phyloP scores from a whole-genome alignment of 1,139 yeast genomes.

The Suhomyces anneliseae region DNA sequence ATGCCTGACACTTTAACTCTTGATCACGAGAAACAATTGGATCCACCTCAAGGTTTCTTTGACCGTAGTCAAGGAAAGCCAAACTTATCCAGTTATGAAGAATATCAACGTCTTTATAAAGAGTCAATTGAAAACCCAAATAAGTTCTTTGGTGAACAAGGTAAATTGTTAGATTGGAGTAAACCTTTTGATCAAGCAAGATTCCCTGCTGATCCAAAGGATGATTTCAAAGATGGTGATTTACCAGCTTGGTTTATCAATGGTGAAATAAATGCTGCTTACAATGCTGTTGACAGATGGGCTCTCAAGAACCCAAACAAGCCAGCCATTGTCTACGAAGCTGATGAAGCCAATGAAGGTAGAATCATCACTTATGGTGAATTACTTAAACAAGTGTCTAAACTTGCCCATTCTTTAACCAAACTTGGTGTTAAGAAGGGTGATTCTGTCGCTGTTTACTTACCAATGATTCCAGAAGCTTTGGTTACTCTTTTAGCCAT shows the following conservation, averaged over 20 bases:
- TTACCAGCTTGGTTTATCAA: constrained; percentile 76
- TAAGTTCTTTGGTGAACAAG: constrained; percentile 63
- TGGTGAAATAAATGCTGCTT: constrained; percentile 75
- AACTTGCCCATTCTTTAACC: constrained; percentile 67
- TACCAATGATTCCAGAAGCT: constrained; percentile 88
- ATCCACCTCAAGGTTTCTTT: constrained; percentile 59
- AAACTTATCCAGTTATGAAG: constrained; percentile 50
- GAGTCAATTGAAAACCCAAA: constrained; percentile 69
- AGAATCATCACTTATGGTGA: constrained; percentile 67
- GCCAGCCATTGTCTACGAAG: constrained; percentile 78
- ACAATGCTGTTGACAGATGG: constrained; percentile 80
- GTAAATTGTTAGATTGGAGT: constrained; percentile 63
- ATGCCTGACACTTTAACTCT: constrained; percentile 26
- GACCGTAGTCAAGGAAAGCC: constrained; percentile 51
- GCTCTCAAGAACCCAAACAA: constrained; percentile 69
- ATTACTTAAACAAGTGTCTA: constrained; percentile 65
- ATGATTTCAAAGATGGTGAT: constrained; percentile 63
- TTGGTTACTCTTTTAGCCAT: constrained; percentile 71
- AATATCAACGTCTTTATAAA: constrained; percentile 59
- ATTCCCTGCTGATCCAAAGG: constrained; percentile 48
- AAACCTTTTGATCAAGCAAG: constrained; percentile 60
- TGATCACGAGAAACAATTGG: constrained; percentile 44
- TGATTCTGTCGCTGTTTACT: constrained; percentile 80
- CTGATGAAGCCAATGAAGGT: constrained; percentile 72
- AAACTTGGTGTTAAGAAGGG: constrained; percentile 74